A percentile compares a stretch with the other conserved stretches of the same genome.
phyloP scores from a whole-genome alignment of 148 eudicot species.

The Fagopyrum tataricum region DNA sequence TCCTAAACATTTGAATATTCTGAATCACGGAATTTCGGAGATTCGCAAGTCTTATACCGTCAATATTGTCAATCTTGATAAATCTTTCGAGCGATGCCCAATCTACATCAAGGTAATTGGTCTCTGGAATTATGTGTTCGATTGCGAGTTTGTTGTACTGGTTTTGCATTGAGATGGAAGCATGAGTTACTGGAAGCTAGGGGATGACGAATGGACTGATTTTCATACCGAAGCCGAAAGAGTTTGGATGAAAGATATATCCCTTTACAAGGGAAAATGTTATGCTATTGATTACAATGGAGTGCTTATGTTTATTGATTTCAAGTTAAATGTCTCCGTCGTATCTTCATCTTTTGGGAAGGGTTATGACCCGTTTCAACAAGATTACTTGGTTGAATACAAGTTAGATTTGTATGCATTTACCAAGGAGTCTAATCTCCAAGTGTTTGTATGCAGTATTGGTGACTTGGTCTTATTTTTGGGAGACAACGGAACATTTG shows the following conservation, averaged over 20 bases:
- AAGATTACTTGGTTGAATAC: not conserved
- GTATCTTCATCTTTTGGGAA: not conserved
- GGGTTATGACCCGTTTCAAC: not conserved
- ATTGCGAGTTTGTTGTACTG: not conserved
- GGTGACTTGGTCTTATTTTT: too few species aligned
- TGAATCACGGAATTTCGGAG: constrained; percentile 5
- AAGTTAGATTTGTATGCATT: not conserved
- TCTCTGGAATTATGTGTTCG: not conserved
- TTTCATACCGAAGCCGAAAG: too few species aligned
- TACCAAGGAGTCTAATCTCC: too few species aligned
- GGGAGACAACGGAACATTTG: too few species aligned
- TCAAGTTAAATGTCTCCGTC: not conserved
- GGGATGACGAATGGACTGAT: not conserved
- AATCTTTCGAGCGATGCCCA: not conserved
- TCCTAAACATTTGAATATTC: constrained; percentile 10
- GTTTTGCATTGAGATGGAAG: not conserved
- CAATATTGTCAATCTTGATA: too few species aligned
- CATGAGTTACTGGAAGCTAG: not conserved
- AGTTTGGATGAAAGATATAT: too few species aligned
- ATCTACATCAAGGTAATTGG: not conserved
- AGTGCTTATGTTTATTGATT: not conserved
- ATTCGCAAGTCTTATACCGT: constrained; percentile 1
- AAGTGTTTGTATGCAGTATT: too few species aligned
- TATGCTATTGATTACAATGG: not conserved
- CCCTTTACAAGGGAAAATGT: not conserved